Evolutionary conservation across 306 rosid species (phyloP), one percentile per base, ranked within the genome.

Genomic region (Fagus sylvatica): DNA sequence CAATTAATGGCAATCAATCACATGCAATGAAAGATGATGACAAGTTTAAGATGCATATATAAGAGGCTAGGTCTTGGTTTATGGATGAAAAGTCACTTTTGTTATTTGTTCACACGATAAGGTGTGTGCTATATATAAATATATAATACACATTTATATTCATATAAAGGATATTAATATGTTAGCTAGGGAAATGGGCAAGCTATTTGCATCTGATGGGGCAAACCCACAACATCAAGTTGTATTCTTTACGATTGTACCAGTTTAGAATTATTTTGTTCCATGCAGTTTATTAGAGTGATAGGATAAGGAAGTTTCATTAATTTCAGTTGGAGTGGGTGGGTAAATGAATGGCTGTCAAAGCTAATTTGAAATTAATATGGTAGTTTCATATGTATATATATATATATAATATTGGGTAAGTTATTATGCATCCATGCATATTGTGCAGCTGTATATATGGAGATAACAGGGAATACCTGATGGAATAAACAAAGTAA

Each of bases 21-120:
- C 34, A 1, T 30, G 17, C 10, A 39, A 11, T 30, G 66, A 59
- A 59, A 10, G n/a, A 7, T 59, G 57, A 16, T 53, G 57, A 53
- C 57, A 15, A 53, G 28, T 59, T 12, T 4, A 39, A 33, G 12
- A 4, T 17, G 39, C 37, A 66, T 4, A 41, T 28, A 43, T 28
- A 33, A 13, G 33, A 28, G 61, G 1, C 51, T 40, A 61, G 80
- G 69, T 71, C 64, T 70, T 60, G 74, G 74, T 73, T 33, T 81
- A 72, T 59, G 64, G 83, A 79, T 81, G 81, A 79, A 33, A 84
- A 82, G 84, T 82, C 90, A 74, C 82, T 86, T 81, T 81, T 78
- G 84, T 76, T 75, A 81, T 74, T 6, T 62, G 76, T 67, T 68
- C 66, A 61, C 87, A 81, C 82, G 77, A 82, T 64, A 4, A 17